Percentiles rank a stretch among this genome's conserved stretches.
phyloP scores from a whole-genome alignment of 108 stramenopile species.

The Cyclotella baltica region DNA sequence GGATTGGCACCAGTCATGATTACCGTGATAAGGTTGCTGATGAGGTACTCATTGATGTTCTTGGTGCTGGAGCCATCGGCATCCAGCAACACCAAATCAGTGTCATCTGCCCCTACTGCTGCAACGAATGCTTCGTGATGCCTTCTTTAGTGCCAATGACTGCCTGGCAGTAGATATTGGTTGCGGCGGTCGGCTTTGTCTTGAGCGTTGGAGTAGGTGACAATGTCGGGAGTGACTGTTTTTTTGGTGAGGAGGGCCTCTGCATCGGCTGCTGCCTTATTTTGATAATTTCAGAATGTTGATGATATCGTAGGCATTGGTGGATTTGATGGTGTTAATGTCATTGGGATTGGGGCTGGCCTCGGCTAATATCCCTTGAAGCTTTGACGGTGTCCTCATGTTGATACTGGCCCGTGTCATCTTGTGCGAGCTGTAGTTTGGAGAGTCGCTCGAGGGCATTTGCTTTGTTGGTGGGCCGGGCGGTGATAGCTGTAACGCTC shows the following conservation, averaged over 20 bases:
- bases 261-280: neutral
- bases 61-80: neutral
- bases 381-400: neutral
- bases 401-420: neutral
- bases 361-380: neutral
- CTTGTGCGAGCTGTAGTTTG: too few species aligned
- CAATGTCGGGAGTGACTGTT: neutral
- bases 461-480: neutral
- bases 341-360: neutral
- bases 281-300: neutral
- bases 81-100: neutral
- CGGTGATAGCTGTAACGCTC: neutral
- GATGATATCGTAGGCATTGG: neutral
- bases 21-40: neutral
- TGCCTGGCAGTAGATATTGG: neutral
- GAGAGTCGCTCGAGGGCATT: neutral
- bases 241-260: neutral
- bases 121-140: neutral
- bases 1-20: neutral
- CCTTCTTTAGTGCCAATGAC: constrained; percentile 1
- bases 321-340: neutral
- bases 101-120: neutral
- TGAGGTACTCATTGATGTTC: neutral
- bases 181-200: neutral
- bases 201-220: neutral